phyloP scores from a whole-genome alignment of 176 grass and related monocot species.

The Tillandsia fasciculata region DNA sequence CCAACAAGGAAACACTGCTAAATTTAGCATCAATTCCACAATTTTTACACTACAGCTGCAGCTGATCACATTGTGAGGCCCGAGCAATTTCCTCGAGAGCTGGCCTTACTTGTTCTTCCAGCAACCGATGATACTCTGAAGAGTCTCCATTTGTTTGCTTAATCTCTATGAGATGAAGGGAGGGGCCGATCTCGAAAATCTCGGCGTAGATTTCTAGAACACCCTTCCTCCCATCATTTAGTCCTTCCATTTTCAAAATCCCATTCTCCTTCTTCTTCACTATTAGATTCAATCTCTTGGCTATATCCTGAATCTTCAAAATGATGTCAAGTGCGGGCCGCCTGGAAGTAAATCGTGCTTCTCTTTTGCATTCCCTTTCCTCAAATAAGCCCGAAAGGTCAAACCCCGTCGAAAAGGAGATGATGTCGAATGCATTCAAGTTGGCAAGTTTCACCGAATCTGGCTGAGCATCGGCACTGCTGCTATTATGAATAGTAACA shows the following conservation, averaged over 20 bases:
- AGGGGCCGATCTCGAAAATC: constrained; percentile 56
- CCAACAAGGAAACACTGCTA: too few species aligned
- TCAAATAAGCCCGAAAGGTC: constrained; percentile 64
- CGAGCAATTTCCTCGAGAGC: constrained; percentile 62
- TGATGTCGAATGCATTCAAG: constrained; percentile 83
- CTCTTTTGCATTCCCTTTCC: constrained; percentile 35
- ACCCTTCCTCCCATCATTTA: constrained; percentile 61
- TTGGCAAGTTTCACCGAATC: constrained; percentile 24
- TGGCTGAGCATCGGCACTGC: constrained; percentile 23
- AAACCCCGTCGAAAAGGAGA: constrained; percentile 59
- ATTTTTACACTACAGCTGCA: constrained; percentile 3
- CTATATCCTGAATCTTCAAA: constrained; percentile 44
- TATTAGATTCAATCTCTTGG: constrained; percentile 49
- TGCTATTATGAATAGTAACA: constrained; percentile 12
- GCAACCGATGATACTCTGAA: constrained; percentile 51
- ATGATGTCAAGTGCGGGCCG: constrained; percentile 45
- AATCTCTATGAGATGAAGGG: constrained; percentile 62
- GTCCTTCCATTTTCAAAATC: constrained; percentile 47
- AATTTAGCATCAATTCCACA: too few species aligned
- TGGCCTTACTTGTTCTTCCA: constrained; percentile 56
- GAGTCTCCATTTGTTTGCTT: constrained; percentile 64
- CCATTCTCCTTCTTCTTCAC: constrained; percentile 64
- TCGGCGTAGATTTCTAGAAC: constrained; percentile 41
- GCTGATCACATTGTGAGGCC: constrained; percentile 60
- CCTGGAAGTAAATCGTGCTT: constrained; percentile 59